Conservation (phyloP, 2,329 filamentous ascomycete genomes). For the Hymenoscyphus fructigenus region DNA sequence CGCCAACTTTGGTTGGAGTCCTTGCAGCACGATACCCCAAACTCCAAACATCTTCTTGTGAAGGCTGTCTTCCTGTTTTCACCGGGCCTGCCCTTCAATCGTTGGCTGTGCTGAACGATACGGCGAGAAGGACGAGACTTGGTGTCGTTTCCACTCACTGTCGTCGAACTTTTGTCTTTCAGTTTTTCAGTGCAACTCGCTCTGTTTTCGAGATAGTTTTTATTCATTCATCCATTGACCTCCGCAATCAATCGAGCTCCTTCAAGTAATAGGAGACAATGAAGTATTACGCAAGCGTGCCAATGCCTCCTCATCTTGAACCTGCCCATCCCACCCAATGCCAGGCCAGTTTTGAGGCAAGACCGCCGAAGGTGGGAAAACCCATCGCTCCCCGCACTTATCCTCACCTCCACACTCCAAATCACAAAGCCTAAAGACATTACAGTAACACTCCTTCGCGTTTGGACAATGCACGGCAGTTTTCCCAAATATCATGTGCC, state of each 20-base stretch:
- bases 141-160: too few relatives aligned
- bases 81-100: background rate
- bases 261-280: background rate
- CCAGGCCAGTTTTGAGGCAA: constrained; percentile 63
- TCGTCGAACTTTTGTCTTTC: too few relatives aligned
- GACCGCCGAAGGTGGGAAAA: constrained; percentile 55
- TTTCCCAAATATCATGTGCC: constrained; percentile 63
- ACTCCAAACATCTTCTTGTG: background rate
- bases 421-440: constrained; percentile 61
- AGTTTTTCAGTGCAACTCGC: too few relatives aligned
- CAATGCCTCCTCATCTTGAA: constrained; percentile 25
- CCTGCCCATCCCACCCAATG: constrained; percentile 50
- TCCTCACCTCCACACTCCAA: constrained; percentile 42
- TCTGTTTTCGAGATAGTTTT: too few relatives aligned
- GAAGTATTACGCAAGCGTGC: constrained; percentile 4
- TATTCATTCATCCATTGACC: too few relatives aligned
- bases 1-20: background rate
- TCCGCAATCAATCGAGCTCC: too few relatives aligned
- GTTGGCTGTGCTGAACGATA: background rate
- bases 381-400: constrained; percentile 57
- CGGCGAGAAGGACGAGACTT: too few relatives aligned
- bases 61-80: background rate
- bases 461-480: constrained; percentile 58
- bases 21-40: background rate
- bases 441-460: constrained; percentile 64